Conservation (phyloP, 2,329 filamentous ascomycete genomes). For the Westerdykella aurantiaca region DNA sequence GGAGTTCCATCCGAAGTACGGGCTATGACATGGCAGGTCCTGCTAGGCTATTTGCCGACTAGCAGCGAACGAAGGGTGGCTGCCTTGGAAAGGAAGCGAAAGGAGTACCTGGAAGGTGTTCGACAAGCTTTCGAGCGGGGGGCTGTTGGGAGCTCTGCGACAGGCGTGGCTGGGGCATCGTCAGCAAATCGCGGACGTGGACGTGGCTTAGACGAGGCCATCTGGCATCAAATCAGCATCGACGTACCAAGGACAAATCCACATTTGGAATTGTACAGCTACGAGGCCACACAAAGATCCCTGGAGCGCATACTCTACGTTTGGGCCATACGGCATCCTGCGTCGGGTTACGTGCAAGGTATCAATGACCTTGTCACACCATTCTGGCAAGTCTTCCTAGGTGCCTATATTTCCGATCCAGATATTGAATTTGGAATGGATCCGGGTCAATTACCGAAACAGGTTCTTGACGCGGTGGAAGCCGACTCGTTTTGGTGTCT, state of each 20-base stretch:
- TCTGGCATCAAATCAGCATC: conserved; percentile 99
- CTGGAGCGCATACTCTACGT: conserved; percentile 93
- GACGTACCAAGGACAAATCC: conserved; percentile 95
- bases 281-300: conserved; percentile 91
- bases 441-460: conserved; percentile 82
- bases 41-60: conserved; percentile 93
- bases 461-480: conserved; percentile 92
- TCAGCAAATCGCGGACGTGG: conserved; percentile 54
- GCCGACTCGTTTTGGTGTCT: conserved; percentile 98
- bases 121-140: conserved; percentile 58
- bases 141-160: conserved; percentile 40
- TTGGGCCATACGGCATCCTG: conserved; percentile 95
- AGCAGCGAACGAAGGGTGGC: conserved; percentile 88
- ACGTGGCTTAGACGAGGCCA: conserved; percentile 85
- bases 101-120: conserved; percentile 93
- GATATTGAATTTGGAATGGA: conserved; percentile 95
- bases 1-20: conserved; percentile 92
- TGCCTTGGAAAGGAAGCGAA: conserved; percentile 87
- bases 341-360: conserved; percentile 95
- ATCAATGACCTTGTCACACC: conserved; percentile 98
- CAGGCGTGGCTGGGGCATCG: conserved; percentile 50
- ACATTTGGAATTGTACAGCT: conserved; percentile 89
- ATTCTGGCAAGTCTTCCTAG: conserved; percentile 96
- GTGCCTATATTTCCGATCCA: conserved; percentile 88
- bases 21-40: conserved; percentile 97